Percentiles rank a stretch among this genome's conserved stretches.
Conservation (phyloP, 2,329 filamentous ascomycete genomes). For the Chaetomium strumarium region DNA sequence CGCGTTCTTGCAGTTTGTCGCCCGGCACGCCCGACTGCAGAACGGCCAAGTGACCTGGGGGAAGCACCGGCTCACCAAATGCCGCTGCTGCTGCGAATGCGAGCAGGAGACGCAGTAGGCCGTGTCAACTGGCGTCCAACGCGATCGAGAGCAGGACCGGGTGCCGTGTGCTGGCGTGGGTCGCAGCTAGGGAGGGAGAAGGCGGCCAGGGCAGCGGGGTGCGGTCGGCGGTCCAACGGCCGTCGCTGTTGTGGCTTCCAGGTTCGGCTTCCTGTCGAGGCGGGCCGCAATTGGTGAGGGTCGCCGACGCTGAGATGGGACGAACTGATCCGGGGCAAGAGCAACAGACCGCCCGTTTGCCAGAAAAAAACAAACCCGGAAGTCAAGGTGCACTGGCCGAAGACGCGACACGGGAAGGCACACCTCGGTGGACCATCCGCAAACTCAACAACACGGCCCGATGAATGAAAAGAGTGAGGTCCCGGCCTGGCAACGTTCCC, state of each 20-base stretch:
- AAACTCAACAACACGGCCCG: constrained; percentile 3
- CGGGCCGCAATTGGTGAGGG: constrained; percentile 12
- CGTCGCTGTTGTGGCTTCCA: constrained; percentile 1
- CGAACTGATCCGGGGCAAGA: constrained; percentile 4
- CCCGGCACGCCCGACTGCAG: not conserved
- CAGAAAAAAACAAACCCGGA: constrained; percentile 5
- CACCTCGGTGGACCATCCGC: constrained; percentile 9
- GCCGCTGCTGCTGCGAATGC: constrained; percentile 1
- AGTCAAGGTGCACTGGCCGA: not conserved
- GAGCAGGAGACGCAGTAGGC: not conserved
- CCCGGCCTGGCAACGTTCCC: constrained; percentile 4
- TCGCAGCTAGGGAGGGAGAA: not conserved
- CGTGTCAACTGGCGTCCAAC: not conserved
- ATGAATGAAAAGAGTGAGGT: not conserved
- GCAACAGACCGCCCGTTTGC: constrained; percentile 5
- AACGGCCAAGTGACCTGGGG: not conserved
- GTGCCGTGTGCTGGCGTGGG: not conserved
- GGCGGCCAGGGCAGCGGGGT: not conserved
- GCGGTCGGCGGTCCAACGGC: constrained; percentile 7
- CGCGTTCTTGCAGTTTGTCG: constrained; percentile 21
- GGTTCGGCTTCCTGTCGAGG: not conserved
- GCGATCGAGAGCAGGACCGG: not conserved
- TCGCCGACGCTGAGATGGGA: constrained; percentile 6
- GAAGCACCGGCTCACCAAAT: not conserved
- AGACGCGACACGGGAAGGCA: constrained; percentile 13